Conservation (phyloP, 139 green algal genomes). For the Chlamydomonas schloesseri region DNA sequence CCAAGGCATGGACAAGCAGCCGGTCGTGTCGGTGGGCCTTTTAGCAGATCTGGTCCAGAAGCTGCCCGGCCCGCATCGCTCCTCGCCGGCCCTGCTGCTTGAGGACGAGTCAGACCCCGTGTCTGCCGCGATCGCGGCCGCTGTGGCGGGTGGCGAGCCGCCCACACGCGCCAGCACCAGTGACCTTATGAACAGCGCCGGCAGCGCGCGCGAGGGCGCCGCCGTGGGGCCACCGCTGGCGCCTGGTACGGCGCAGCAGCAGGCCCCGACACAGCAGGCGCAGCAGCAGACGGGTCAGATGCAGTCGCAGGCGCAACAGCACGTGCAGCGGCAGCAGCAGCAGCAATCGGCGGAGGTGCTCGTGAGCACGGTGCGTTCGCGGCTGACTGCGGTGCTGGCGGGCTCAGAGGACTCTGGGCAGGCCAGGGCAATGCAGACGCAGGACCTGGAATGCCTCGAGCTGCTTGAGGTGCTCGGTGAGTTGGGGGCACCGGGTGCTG, state of each 20-base stretch:
- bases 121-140: too few relatives aligned
- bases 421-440: neutral
- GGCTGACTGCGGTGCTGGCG: neutral
- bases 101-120: too few relatives aligned
- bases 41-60: too few relatives aligned
- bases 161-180: too few relatives aligned
- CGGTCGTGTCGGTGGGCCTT: too few relatives aligned
- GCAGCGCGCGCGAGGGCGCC: too few relatives aligned
- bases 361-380: neutral
- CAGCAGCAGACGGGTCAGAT: neutral
- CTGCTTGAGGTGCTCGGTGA: slow-evolving; percentile 26
- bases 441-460: slow-evolving; percentile 1
- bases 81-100: too few relatives aligned
- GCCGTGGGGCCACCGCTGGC: neutral
- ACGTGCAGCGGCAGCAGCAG: neutral
- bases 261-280: neutral
- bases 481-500: too few relatives aligned
- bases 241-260: neutral
- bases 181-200: too few relatives aligned
- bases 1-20: too few relatives aligned
- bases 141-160: too few relatives aligned
- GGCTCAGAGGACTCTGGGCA: neutral
- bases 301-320: neutral
- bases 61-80: too few relatives aligned
- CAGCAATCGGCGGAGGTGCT: neutral